phyloP scores from a whole-genome alignment of 768 basidiomycete genomes.

The Galerina marginata region DNA sequence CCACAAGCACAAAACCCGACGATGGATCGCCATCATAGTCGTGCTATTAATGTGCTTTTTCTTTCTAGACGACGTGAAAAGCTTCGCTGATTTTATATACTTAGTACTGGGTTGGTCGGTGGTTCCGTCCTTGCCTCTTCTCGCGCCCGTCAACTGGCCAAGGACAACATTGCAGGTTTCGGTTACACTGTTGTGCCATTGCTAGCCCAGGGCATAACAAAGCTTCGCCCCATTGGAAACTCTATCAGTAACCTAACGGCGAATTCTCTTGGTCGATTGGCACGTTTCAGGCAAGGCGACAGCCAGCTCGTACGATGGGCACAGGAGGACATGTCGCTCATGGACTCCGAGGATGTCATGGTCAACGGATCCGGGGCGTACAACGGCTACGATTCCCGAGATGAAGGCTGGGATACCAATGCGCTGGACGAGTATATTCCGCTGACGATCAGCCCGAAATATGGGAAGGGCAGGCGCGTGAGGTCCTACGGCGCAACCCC shows the following conservation, averaged over 20 bases:
- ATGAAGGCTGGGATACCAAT: slow-evolving; percentile 33
- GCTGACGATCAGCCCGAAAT: slow-evolving; percentile 39
- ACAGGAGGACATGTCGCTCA: slow-evolving; percentile 49
- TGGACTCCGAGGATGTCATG: slow-evolving; percentile 48
- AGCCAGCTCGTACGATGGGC: slow-evolving; percentile 51
- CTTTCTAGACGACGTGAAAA: background rate
- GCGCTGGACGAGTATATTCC: slow-evolving; percentile 51
- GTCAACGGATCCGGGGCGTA: slow-evolving; percentile 41
- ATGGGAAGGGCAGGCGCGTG: slow-evolving; percentile 19
- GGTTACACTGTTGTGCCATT: slow-evolving; percentile 25
- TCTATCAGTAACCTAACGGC: slow-evolving; percentile 21
- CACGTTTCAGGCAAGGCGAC: slow-evolving; percentile 43
- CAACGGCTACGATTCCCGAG: slow-evolving; percentile 16
- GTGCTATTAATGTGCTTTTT: slow-evolving; percentile 29
- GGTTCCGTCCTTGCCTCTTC: slow-evolving; percentile 29
- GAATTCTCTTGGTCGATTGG: slow-evolving; percentile 25
- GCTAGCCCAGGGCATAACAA: slow-evolving; percentile 19
- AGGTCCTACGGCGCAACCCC: slow-evolving; percentile 33
- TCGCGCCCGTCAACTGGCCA: slow-evolving; percentile 27
- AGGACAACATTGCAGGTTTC: slow-evolving; percentile 24
- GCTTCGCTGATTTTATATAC: background rate
- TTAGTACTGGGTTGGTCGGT: slow-evolving; percentile 20
- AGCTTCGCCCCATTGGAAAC: slow-evolving; percentile 23
- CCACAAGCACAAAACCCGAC: slow-evolving; percentile 18
- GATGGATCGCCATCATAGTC: slow-evolving; percentile 30